Evolutionary conservation across 2,329 filamentous ascomycete genomes (phyloP), one percentile per base, ranked within the genome.

Genomic region (Sporothrix brasiliensis): DNA sequence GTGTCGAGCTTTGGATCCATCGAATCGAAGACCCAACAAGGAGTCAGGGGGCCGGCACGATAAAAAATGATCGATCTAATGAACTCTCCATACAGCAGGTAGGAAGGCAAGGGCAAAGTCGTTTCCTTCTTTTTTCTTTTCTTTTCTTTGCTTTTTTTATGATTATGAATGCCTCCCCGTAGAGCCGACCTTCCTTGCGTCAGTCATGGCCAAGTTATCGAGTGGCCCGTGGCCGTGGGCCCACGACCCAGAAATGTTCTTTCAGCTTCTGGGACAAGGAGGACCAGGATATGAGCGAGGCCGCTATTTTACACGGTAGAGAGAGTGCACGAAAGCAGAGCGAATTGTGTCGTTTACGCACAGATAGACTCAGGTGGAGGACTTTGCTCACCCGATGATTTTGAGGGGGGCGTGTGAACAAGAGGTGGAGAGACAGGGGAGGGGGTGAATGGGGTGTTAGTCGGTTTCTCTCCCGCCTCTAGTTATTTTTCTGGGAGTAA

Each of bases 221-320:
- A 21, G 58, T 41, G 58, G 58, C 58, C n/a, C 21, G 16, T 16
- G 21, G 52, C 52, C 34, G 6, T 34, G 34, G 34, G 54, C 16
- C 54, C 54, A 58, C 34, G 34, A 9, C 34, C 34, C 34, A 34
- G 34, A 34, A 34, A 6, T 7, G 21, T 39, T 27, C 39, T 47
- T 21, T 61, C 47, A 21, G 41, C 21, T 47, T 61, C 27, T 61
- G 58, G 39, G 39, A 27, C n/a, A 10, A 41, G 30, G 56, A 10
- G 11, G 21, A 47, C 58, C 27, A 47, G n/a, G 58, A 47, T 44
- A 24, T 61, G 58, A 39, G 24, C 60, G 24, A 49, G 49, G 60
- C 60, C 60, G 14, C 60, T 65, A 65, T 30, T 65, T 65, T 65
- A 44, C 39, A 9, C 39, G 2, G 39, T 41, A 44, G 41, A 44